Evolutionary conservation across 768 basidiomycete genomes (phyloP).

Genomic region (Strobilomyces confusus): DNA sequence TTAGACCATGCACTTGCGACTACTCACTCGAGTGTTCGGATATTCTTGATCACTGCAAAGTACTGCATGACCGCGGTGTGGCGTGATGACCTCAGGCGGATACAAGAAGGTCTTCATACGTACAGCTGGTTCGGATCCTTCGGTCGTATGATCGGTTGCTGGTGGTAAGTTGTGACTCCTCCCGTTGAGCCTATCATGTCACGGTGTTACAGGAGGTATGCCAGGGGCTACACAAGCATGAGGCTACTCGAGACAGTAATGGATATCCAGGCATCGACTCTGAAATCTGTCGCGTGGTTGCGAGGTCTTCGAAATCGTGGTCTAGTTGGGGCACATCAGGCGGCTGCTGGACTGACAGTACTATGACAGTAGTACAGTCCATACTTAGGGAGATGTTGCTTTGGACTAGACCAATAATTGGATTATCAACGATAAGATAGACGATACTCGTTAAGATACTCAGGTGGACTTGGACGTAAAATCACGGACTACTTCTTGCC

Average conservation of each 20-base stretch:
- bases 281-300: slow-evolving; percentile 61
- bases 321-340: slow-evolving; percentile 61
- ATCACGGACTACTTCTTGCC: slow-evolving; percentile 15
- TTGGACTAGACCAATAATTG: not conserved
- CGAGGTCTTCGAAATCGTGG: slow-evolving; percentile 56
- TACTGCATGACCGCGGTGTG: slow-evolving; percentile 82
- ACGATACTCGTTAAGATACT: not conserved
- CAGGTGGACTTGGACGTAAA: not conserved
- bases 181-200: not conserved
- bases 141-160: slow-evolving; percentile 56
- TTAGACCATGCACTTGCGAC: slow-evolving; percentile 84
- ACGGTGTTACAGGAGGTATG: slow-evolving; percentile 49
- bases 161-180: slow-evolving; percentile 56
- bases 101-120: slow-evolving; percentile 48
- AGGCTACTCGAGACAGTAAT: slow-evolving; percentile 55
- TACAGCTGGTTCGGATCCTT: slow-evolving; percentile 44
- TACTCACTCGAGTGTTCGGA: slow-evolving; percentile 80
- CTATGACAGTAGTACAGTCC: not conserved
- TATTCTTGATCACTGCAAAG: slow-evolving; percentile 89
- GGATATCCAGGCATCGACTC: slow-evolving; percentile 56
- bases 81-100: slow-evolving; percentile 58
- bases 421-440: slow-evolving; percentile 1
- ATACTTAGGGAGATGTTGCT: not conserved
- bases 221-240: slow-evolving; percentile 48
- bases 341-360: slow-evolving; percentile 62